Percentiles rank a stretch among this genome's conserved stretches.
Conservation (phyloP, 495 filamentous ascomycete genomes). For the Daldinia concentrica region DNA sequence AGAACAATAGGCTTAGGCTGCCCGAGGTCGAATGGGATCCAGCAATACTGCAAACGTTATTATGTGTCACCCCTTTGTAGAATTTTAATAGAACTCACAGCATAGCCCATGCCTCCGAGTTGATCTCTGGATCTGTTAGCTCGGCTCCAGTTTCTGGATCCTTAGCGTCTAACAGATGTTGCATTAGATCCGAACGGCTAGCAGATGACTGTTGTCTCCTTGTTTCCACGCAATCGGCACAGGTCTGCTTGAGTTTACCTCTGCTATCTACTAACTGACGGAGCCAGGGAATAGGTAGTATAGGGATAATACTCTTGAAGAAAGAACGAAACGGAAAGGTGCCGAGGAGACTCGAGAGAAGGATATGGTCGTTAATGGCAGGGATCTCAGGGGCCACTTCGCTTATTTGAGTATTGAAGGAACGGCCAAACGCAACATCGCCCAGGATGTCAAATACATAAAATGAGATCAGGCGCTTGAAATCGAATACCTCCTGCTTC, state of each 20-base stretch:
- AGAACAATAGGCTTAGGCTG: not conserved
- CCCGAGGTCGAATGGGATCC: constrained; percentile 6
- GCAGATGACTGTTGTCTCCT: not conserved
- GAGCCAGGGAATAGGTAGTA: not conserved
- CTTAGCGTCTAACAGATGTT: not conserved
- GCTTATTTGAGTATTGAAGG: constrained; percentile 5
- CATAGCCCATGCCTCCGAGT: constrained; percentile 4
- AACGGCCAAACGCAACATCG: constrained; percentile 1
- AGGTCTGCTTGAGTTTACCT: not conserved
- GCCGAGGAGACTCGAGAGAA: constrained; percentile 2
- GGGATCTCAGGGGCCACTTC: constrained; percentile 6
- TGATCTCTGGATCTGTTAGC: not conserved
- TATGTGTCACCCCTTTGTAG: not conserved
- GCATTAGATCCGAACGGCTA: not conserved
- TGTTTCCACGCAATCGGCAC: not conserved
- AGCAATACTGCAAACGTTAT: not conserved
- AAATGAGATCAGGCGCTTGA: not conserved
- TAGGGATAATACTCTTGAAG: not conserved
- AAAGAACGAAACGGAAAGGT: constrained; percentile 2
- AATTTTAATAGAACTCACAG: not conserved
- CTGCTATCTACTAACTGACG: not conserved
- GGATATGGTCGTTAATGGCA: not conserved
- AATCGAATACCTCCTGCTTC: not conserved
- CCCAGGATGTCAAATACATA: constrained; percentile 2
- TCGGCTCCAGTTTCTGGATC: constrained; percentile 2